These are phyloP conservation scores for Curvularia hawaiiensis DNA, from an alignment of 2,329 filamentous ascomycete genomes.

Conservation along the genomic window DNA sequence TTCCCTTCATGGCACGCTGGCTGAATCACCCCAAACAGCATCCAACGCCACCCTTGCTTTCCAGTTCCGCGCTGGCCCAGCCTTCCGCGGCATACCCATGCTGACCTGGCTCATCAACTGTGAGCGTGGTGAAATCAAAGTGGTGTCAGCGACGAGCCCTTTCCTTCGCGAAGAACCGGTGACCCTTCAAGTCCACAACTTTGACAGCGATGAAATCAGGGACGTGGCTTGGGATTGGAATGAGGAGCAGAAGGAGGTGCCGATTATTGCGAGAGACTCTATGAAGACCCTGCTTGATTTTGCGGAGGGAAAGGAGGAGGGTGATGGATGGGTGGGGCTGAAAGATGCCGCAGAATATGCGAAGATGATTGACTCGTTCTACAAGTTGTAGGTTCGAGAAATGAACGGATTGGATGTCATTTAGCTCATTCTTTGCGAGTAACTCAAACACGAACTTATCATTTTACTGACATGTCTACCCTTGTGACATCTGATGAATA, in stretches of 20 bases:
- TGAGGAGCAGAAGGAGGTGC: conserved; percentile 39
- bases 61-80: conserved; percentile 21
- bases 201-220: conserved; percentile 54
- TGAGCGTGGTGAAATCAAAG: conserved; percentile 23
- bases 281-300: conserved; percentile 27
- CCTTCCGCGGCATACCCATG: conserved; percentile 21
- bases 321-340: conserved; percentile 34
- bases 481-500: too few species aligned
- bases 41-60: conserved; percentile 15
- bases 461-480: too few species aligned
- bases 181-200: conserved; percentile 58
- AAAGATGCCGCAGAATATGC: conserved; percentile 29
- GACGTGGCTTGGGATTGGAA: conserved; percentile 52
- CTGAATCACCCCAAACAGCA: background rate
- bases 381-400: background rate
- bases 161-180: conserved; percentile 40
- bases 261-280: conserved; percentile 26
- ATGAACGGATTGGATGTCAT: background rate
- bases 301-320: conserved; percentile 25
- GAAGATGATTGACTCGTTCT: background rate
- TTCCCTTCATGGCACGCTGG: conserved; percentile 42
- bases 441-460: too few species aligned
- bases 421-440: too few species aligned
- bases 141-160: conserved; percentile 31
- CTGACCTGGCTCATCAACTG: conserved; percentile 25